Percentiles rank a stretch among this genome's conserved stretches.
These are phyloP conservation scores for Wilcoxina mikolae DNA, from an alignment of 495 filamentous ascomycete genomes.

Conservation along the genomic window DNA sequence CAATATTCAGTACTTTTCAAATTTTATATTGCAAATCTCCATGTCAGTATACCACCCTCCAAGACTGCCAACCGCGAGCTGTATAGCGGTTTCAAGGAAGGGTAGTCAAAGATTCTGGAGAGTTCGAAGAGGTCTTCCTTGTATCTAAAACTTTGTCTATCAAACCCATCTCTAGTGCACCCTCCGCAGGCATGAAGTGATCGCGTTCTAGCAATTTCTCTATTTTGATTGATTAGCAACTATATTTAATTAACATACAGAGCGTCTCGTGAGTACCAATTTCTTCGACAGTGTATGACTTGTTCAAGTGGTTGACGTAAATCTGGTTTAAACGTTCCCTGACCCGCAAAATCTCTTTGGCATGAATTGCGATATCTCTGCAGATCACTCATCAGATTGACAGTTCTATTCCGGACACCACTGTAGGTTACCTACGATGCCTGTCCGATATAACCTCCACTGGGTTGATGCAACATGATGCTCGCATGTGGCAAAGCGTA, in stretches of 20 bases:
- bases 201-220: constrained; percentile 94
- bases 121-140: constrained; percentile 14
- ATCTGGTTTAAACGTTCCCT: constrained; percentile 77
- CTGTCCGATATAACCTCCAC: constrained; percentile 76
- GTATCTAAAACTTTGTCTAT: constrained; percentile 67
- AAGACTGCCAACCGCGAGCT: no score
- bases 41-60: no score
- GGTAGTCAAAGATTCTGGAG: not conserved
- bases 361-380: constrained; percentile 86
- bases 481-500: constrained; percentile 82
- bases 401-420: not conserved
- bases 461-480: constrained; percentile 94
- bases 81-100: no score
- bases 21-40: no score
- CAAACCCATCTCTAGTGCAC: constrained; percentile 78
- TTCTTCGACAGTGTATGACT: constrained; percentile 43
- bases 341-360: constrained; percentile 85
- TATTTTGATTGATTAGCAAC: not conserved
- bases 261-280: constrained; percentile 22
- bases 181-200: constrained; percentile 77
- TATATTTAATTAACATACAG: not conserved
- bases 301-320: constrained; percentile 72
- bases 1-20: no score
- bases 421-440: constrained; percentile 35
- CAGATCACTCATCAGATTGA: not conserved